These are phyloP conservation scores for Eucalyptus shirleyi DNA, from an alignment of 345 rosid species.

Conservation along the genomic window DNA sequence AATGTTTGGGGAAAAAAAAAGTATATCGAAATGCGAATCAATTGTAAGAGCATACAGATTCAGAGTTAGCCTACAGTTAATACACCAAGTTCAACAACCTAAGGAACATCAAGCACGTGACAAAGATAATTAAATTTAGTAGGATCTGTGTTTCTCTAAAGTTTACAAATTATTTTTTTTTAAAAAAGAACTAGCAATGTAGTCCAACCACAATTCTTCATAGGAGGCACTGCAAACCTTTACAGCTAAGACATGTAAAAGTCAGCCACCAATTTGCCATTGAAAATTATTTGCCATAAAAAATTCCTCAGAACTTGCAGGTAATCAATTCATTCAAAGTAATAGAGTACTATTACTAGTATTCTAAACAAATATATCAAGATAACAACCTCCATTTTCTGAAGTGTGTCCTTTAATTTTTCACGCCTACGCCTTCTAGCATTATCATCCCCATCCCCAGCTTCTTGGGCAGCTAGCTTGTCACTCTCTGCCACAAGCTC, in stretches of 20 bases:
- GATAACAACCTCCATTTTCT: slow-evolving; percentile 53
- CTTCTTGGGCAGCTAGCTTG: slow-evolving; percentile 76
- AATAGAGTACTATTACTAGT: background rate
- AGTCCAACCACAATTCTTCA: background rate
- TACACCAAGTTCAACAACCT: background rate
- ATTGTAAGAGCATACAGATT: background rate
- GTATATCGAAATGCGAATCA: background rate
- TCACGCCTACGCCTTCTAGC: slow-evolving; percentile 74
- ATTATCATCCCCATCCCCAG: slow-evolving; percentile 86
- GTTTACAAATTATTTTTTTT: background rate
- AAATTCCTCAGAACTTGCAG: background rate
- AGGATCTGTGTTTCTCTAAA: background rate
- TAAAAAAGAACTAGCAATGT: background rate
- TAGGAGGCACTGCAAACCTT: background rate
- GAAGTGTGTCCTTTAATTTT: slow-evolving; percentile 68
- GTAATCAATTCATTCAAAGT: background rate
- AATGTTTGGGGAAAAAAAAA: background rate
- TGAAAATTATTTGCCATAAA: background rate
- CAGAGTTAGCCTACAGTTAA: background rate
- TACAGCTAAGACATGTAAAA: background rate
- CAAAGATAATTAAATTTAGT: background rate
- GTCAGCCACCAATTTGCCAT: background rate
- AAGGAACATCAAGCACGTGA: background rate
- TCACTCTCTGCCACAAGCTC: slow-evolving; percentile 88
- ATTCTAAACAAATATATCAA: background rate